Evolutionary conservation across 208 protist genomes (phyloP).

Genomic region (Leishmania major): DNA sequence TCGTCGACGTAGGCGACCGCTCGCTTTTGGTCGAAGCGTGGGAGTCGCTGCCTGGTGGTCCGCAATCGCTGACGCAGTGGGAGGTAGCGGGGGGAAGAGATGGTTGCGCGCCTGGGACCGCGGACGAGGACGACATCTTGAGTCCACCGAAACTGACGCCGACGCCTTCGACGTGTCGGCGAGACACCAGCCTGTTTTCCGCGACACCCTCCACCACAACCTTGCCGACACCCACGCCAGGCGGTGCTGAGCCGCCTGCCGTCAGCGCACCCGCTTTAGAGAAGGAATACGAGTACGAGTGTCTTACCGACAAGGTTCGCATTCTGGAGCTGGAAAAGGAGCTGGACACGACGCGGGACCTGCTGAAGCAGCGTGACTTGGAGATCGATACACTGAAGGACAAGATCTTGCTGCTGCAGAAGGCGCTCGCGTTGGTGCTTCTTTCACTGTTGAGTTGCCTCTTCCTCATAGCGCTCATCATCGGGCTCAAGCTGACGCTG

Average conservation of each 20-base stretch:
- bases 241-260: background rate
- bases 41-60: slow-evolving; percentile 19
- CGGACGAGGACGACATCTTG: background rate
- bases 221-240: background rate
- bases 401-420: slow-evolving; percentile 66
- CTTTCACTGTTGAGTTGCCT: slow-evolving; percentile 46
- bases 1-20: background rate
- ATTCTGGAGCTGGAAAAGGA: slow-evolving; percentile 27
- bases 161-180: background rate
- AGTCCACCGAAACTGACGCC: background rate
- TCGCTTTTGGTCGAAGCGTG: slow-evolving; percentile 28
- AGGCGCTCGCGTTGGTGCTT: slow-evolving; percentile 59
- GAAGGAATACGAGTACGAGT: slow-evolving; percentile 37
- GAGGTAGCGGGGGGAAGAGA: background rate
- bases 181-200: background rate
- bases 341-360: slow-evolving; percentile 26
- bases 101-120: background rate
- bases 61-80: slow-evolving; percentile 28
- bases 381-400: slow-evolving; percentile 61
- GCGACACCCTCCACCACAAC: background rate
- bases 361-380: slow-evolving; percentile 33
- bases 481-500: slow-evolving; percentile 70
- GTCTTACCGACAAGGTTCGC: background rate
- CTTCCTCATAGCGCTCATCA: slow-evolving; percentile 46
- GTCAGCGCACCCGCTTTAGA: slow-evolving; percentile 9